Evolutionary conservation across 2,329 filamentous ascomycete species (phyloP), one percentile per base, ranked within the genome.

Genomic region (Pseudocercospora musae): DNA sequence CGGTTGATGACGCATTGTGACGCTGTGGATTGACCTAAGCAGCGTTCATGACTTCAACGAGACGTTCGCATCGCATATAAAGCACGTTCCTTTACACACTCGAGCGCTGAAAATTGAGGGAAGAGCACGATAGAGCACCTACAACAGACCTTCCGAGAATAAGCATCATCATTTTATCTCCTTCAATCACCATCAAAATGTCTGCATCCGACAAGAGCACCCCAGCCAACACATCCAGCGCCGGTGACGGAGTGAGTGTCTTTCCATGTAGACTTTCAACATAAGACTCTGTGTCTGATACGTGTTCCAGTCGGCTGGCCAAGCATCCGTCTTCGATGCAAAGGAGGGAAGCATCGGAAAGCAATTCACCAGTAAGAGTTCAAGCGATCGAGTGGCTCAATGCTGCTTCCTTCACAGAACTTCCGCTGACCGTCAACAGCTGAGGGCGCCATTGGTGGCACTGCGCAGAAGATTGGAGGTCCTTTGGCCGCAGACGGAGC

Each of bases 401-500:
- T n/a, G n/a, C n/a, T n/a, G n/a, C n/a, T n/a, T n/a, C n/a, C n/a
- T n/a, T n/a, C n/a, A n/a, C n/a, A n/a, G n/a, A n/a, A n/a, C n/a
- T n/a, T n/a, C n/a, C n/a, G n/a, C n/a, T n/a, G n/a, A n/a, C n/a
- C n/a, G n/a, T n/a, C n/a, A n/a, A 25, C 23, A 50, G 48, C 48
- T 27, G 48, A 50, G 48, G 48, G 48, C 21, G 48, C 25, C 15
- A 60, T 63, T 25, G 60, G 60, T 6, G 37, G 48, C 20, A 27
- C 33, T 18, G 60, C 55, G 0, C 48, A 62, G 46, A 46, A 54
- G 21, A 52, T 62, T 11, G 60, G 60, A 1, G 59, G 59, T 20
- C 54, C 59, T 7, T 62, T 62, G 23, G 59, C 59, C 10, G 54
- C 59, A 25, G 59, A 62, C 9, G 59, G 54, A 15, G 57, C 40